Evolutionary conservation across 2,329 filamentous ascomycete genomes (phyloP).

Genomic region (Monosporascus ibericus): DNA sequence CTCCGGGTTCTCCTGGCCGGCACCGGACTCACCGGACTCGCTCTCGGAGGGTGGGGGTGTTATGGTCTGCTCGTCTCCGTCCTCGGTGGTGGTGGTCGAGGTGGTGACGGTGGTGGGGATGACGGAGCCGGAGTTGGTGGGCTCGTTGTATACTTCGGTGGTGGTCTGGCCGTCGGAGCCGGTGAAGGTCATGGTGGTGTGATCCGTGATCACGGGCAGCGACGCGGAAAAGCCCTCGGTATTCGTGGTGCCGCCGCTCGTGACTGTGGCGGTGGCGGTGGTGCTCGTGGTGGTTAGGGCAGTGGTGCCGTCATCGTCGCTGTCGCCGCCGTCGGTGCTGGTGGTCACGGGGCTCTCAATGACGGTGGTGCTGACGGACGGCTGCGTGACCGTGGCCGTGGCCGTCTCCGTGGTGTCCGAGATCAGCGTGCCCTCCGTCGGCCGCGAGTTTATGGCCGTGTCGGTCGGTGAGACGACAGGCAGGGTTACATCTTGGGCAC

Average conservation of each 20-base stretch:
- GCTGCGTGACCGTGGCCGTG: not conserved
- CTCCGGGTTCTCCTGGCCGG: not conserved
- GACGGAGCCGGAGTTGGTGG: not conserved
- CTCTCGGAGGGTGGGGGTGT: not conserved
- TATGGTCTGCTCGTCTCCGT: not conserved
- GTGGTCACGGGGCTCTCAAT: not conserved
- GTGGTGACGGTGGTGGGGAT: not conserved
- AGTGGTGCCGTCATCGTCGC: too few species aligned
- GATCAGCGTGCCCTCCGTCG: not conserved
- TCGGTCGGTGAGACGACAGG: not conserved
- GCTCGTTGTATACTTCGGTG: not conserved
- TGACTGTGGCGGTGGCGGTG: not conserved
- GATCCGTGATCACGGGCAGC: not conserved
- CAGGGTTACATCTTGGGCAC: not conserved
- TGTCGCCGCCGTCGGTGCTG: not conserved
- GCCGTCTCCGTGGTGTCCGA: not conserved
- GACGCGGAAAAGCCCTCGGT: not conserved
- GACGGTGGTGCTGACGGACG: not conserved
- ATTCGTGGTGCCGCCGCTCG: too few species aligned
- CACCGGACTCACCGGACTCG: not conserved
- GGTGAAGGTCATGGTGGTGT: not conserved
- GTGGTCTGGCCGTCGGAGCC: not conserved
- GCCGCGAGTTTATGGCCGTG: not conserved
- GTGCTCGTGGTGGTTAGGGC: too few species aligned
- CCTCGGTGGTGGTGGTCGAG: not conserved